Base-by-base conservation (phyloP, 116 monocot genomes). In the Trichopus zeylanicus region DNA sequence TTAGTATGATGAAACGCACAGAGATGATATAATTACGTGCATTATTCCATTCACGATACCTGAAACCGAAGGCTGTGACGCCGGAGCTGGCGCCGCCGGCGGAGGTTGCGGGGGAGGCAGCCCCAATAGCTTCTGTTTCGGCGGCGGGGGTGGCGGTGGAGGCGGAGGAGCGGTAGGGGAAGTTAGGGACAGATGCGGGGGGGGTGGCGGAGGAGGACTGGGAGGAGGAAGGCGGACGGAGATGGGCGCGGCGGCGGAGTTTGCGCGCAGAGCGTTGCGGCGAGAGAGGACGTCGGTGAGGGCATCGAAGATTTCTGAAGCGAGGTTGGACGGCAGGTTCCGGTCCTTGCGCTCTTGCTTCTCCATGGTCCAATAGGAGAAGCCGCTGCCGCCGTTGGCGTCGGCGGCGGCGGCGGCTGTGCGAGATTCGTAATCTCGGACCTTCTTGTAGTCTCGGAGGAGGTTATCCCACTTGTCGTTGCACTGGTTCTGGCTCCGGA, bases 401-500 rank as follows among this genome's bases (percentile, higher is more conserved):
- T n/a, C 5, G 52, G 3, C 10, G 63, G 56, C 24, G 53, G 54
- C 8, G 31, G 42, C 18, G 57, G 47, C 26, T 22, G 23, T 35
- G 9, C 67, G 69, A 24, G 78, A 29, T 66, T 93, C 82, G 67
- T 80, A 88, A 65, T 80, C 82, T 0, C 88, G 74, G 31, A 93
- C 82, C 60, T 93, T 93, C 75, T 88, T 93, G 82, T 85, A 88
- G 71, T 88, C 93, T 12, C 93, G 67, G 39, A 93, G 67, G 29
- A 93, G 85, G 64, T 93, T 93, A 65, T 93, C 88, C 93, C 93
- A 93, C 64, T 85, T 88, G 74, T 93, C 93, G 65, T 93, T 93
- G 85, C 93, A 84, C 70, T 84, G 88, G 70, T 88, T 85, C 71
- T 82, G 85, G 76, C 77, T 83, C 27, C 77, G 76, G 29, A 74